These are phyloP conservation scores for Crithidia fasciculata DNA, from an alignment of 208 protist species.

Conservation along the genomic window DNA sequence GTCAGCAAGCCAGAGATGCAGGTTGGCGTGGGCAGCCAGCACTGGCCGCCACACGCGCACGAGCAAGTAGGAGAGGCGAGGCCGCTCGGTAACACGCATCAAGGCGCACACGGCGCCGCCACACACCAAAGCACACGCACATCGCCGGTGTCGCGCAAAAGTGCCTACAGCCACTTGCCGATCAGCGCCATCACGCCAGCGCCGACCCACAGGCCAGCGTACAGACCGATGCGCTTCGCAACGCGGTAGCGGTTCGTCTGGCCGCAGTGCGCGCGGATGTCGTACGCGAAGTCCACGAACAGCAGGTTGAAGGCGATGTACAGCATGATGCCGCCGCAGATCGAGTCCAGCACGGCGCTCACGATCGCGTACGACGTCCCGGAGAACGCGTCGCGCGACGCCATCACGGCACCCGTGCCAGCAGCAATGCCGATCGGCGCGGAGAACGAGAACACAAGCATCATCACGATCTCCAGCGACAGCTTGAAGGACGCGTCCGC, in stretches of 20 bases:
- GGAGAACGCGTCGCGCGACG: constrained; percentile 27
- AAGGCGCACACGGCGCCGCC: too few species aligned
- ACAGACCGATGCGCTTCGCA: constrained; percentile 32
- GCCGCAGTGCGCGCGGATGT: constrained; percentile 42
- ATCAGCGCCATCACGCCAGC: constrained; percentile 49
- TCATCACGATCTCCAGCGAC: constrained; percentile 41
- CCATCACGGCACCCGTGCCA: constrained; percentile 32
- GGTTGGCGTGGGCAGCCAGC: too few species aligned
- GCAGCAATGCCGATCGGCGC: constrained; percentile 52
- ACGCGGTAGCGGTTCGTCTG: not conserved
- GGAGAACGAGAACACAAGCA: constrained; percentile 57
- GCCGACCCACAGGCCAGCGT: constrained; percentile 50
- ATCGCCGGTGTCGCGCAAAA: too few species aligned
- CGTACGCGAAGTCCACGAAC: constrained; percentile 61
- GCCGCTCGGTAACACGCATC: too few species aligned
- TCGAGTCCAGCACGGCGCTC: constrained; percentile 48
- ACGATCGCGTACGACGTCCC: constrained; percentile 38
- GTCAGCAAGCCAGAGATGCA: too few species aligned
- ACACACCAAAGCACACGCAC: too few species aligned
- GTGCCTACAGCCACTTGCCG: constrained; percentile 44
- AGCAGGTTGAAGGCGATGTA: constrained; percentile 74
- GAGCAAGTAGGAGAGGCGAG: too few species aligned
- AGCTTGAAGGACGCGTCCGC: constrained; percentile 52
- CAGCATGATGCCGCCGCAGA: constrained; percentile 77
- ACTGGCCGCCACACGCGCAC: too few species aligned